phyloP scores from a whole-genome alignment of 148 eudicot genomes.

The Rhododendron henanense region DNA sequence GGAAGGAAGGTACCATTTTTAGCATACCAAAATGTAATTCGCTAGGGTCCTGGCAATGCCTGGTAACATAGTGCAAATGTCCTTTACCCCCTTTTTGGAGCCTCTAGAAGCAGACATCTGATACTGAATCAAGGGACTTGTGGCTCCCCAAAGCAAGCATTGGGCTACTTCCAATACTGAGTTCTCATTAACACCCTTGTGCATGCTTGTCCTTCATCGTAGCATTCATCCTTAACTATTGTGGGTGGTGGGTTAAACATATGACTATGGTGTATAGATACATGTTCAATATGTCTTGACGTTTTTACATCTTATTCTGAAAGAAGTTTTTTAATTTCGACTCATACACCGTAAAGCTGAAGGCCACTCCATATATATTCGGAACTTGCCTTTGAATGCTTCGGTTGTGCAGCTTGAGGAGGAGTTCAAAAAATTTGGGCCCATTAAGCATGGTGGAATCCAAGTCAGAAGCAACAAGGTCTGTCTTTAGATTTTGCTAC shows the following conservation, averaged over 20 bases:
- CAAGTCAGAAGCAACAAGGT: slow-evolving; percentile 86
- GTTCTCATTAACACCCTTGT: not conserved
- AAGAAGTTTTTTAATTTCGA: not conserved
- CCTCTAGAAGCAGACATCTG: not conserved
- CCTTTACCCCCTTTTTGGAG: not conserved
- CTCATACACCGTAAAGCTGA: slow-evolving; percentile 22
- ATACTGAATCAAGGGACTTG: not conserved
- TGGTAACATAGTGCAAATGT: no score
- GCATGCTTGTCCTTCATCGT: not conserved
- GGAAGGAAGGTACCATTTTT: not conserved
- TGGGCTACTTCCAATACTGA: not conserved
- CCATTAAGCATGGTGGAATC: slow-evolving; percentile 61
- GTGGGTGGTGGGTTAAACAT: slow-evolving; percentile 1
- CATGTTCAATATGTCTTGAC: not conserved
- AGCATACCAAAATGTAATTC: not conserved
- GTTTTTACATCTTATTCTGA: not conserved
- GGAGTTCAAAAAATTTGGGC: slow-evolving; percentile 58
- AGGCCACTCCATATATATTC: slow-evolving; percentile 63
- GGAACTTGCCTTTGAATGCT: slow-evolving; percentile 61
- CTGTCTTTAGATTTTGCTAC: slow-evolving; percentile 4
- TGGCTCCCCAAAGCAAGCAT: not conserved
- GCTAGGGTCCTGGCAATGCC: not conserved
- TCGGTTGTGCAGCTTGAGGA: slow-evolving; percentile 53
- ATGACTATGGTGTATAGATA: not conserved
- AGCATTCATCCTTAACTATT: slow-evolving; percentile 1